phyloP scores from a whole-genome alignment of 2,329 filamentous ascomycete species.

The Elsinoe perseae region DNA sequence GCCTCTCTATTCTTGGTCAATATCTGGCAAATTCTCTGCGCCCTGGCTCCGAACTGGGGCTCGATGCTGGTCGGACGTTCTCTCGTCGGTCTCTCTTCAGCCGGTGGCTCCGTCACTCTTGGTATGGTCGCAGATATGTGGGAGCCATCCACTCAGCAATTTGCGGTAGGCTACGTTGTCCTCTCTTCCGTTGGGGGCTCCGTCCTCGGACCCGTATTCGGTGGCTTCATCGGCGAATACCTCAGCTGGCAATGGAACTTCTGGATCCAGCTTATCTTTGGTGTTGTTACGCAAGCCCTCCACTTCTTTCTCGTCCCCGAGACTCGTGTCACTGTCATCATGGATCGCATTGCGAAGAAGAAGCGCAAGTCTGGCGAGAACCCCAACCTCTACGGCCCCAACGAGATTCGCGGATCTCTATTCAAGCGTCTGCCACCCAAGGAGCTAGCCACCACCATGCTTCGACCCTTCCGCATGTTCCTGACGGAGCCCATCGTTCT shows the following conservation, averaged over 20 bases:
- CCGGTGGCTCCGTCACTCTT: conserved; percentile 54
- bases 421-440: conserved; percentile 29
- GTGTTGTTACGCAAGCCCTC: conserved; percentile 57
- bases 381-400: conserved; percentile 59
- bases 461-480: conserved; percentile 64
- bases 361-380: conserved; percentile 52
- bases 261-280: conserved; percentile 77
- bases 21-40: conserved; percentile 40
- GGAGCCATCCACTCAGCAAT: conserved; percentile 48
- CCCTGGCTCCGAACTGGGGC: conserved; percentile 33
- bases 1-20: conserved; percentile 42
- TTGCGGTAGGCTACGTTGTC: conserved; percentile 51
- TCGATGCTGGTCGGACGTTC: conserved; percentile 37
- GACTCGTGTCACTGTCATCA: conserved; percentile 65
- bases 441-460: conserved; percentile 44
- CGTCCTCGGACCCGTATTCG: conserved; percentile 28
- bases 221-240: conserved; percentile 33
- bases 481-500: conserved; percentile 64
- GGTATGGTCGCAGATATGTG: conserved; percentile 57
- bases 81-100: conserved; percentile 49
- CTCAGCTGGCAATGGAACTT: conserved; percentile 68
- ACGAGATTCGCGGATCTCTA: conserved; percentile 50
- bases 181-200: conserved; percentile 29
- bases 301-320: conserved; percentile 66
- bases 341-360: conserved; percentile 67